phyloP scores from a whole-genome alignment of 2,329 filamentous ascomycete genomes.

The Pseudocercospora pini-densiflorae region DNA sequence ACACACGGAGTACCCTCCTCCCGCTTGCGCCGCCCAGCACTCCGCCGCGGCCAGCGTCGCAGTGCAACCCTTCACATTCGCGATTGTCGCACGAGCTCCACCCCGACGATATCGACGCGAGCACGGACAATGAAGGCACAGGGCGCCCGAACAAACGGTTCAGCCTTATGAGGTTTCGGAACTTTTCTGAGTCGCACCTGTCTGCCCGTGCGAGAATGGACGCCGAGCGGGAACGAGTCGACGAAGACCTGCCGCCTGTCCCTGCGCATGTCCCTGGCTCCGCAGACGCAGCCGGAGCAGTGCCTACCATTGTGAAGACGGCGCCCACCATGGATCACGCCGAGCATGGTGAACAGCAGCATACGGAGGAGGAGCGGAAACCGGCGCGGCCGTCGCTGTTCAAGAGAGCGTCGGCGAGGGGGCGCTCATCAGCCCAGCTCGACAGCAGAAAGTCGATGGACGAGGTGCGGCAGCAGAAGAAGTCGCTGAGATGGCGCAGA shows the following conservation, averaged over 20 bases:
- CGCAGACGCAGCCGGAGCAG: conserved; percentile 31
- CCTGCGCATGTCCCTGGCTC: conserved; percentile 38
- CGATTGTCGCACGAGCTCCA: conserved; percentile 34
- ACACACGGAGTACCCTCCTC: neutral
- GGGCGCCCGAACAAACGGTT: conserved; percentile 54
- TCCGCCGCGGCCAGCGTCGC: conserved; percentile 23
- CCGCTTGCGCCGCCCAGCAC: neutral
- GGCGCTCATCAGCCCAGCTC: conserved; percentile 11
- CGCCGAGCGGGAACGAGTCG: conserved; percentile 49
- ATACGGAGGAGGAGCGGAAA: conserved; percentile 20
- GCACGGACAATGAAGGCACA: conserved; percentile 24
- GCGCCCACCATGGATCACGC: conserved; percentile 55
- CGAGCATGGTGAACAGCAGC: conserved; percentile 11
- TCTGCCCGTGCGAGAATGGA: conserved; percentile 76
- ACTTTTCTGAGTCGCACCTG: conserved; percentile 91
- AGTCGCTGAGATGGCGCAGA: conserved; percentile 36
- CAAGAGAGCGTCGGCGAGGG: conserved; percentile 32
- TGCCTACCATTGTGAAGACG: conserved; percentile 83
- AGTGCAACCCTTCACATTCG: conserved; percentile 23
- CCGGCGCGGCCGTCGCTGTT: conserved; percentile 31
- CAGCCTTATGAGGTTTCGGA: conserved; percentile 76
- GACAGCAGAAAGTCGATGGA: conserved; percentile 25
- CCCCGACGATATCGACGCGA: conserved; percentile 31
- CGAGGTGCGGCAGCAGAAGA: conserved; percentile 26
- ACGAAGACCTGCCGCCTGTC: conserved; percentile 57